These are phyloP conservation scores for Suhomyces atakaporum DNA, from an alignment of 1,139 yeast species.

Conservation along the genomic window DNA sequence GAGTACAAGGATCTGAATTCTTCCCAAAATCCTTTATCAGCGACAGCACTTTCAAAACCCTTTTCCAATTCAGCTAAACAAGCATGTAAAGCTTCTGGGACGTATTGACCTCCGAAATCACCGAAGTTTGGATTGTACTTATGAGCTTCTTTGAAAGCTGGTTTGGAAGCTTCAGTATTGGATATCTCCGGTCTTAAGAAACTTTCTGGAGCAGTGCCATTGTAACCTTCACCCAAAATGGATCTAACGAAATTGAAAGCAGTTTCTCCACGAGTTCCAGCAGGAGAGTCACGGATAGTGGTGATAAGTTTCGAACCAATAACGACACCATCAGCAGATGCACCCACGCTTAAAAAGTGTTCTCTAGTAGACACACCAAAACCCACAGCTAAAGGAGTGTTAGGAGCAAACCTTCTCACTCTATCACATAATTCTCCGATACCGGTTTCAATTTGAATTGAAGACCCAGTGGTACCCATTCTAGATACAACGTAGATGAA, in stretches of 20 bases:
- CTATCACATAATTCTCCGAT: conserved; percentile 70
- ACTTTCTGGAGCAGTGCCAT: conserved; percentile 33
- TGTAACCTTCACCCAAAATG: conserved; percentile 65
- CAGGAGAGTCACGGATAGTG: conserved; percentile 61
- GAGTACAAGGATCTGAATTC: conserved; percentile 79
- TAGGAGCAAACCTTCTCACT: conserved; percentile 69
- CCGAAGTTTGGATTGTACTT: conserved; percentile 80
- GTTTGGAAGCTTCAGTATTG: conserved; percentile 27
- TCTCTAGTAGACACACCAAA: conserved; percentile 95
- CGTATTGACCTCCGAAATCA: conserved; percentile 97
- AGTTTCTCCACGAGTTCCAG: conserved; percentile 58
- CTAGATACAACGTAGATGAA: conserved; percentile 94
- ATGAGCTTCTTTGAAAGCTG: conserved; percentile 54
- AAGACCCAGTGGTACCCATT: conserved; percentile 97
- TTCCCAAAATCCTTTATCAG: conserved; percentile 90
- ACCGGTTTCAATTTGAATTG: conserved; percentile 61
- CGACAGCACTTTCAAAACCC: conserved; percentile 84
- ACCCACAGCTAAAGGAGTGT: conserved; percentile 91
- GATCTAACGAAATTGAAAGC: conserved; percentile 69
- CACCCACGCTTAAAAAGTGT: conserved; percentile 79
- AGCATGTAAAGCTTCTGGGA: conserved; percentile 93
- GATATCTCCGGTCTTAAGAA: conserved; percentile 29
- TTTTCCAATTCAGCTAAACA: conserved; percentile 86
- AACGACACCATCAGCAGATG: conserved; percentile 88
- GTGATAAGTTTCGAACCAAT: conserved; percentile 87